A percentile compares a stretch with the other conserved stretches of the same genome.
phyloP scores from a whole-genome alignment of 2,329 filamentous ascomycete genomes.

The Rhytidhysteron rufulum region DNA sequence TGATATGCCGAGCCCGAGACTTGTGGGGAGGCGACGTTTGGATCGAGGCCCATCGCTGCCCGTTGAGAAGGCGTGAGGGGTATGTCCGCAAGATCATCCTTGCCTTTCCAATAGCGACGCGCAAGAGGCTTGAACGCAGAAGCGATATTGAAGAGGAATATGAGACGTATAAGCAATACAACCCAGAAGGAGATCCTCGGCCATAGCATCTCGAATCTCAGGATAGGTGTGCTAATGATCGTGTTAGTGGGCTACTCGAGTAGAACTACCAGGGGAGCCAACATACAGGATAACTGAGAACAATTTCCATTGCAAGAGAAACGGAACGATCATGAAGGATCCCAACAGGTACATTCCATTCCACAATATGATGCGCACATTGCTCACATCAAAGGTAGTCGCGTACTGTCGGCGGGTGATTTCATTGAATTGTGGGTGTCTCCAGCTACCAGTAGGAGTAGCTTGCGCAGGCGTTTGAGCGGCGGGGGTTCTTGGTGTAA shows the following conservation, averaged over 20 bases:
- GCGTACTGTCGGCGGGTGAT: conserved; percentile 78
- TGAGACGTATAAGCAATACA: conserved; percentile 50
- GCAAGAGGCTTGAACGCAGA: conserved; percentile 70
- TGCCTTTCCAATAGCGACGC: conserved; percentile 48
- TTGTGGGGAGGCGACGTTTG: conserved; percentile 52
- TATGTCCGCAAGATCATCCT: conserved; percentile 82
- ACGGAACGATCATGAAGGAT: conserved; percentile 44
- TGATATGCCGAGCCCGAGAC: conserved; percentile 57
- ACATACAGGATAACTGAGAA: not conserved
- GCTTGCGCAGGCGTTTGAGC: conserved; percentile 19
- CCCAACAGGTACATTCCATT: conserved; percentile 58
- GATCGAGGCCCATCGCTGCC: conserved; percentile 74
- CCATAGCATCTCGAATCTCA: conserved; percentile 25
- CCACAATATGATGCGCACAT: conserved; percentile 65
- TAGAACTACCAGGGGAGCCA: no score
- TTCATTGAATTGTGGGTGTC: conserved; percentile 83
- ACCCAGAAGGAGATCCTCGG: not conserved
- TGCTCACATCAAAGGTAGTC: conserved; percentile 72
- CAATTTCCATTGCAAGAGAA: not conserved
- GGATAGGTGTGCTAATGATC: conserved; percentile 30
- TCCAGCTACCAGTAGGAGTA: conserved; percentile 70
- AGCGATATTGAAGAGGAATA: conserved; percentile 60
- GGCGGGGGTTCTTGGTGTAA: conserved; percentile 16
- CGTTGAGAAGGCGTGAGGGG: conserved; percentile 87
- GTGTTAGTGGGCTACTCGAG: no score